Evolutionary conservation across 768 basidiomycete genomes (phyloP), one percentile per base, ranked within the genome.

Genomic region (Kwoniella shandongensis): DNA sequence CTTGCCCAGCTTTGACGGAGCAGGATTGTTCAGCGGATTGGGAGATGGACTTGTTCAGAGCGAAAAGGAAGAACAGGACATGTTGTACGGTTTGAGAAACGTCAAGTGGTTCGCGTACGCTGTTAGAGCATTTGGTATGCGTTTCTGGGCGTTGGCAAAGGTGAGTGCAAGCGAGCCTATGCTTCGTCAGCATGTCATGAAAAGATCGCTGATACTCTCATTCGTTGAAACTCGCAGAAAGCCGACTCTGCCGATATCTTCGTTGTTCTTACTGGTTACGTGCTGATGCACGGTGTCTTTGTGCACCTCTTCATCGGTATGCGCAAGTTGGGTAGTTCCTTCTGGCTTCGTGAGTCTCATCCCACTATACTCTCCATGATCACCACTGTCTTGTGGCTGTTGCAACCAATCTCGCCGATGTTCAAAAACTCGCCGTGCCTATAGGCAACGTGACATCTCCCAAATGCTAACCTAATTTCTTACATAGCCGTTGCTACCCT

Each of bases 241-340:
- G 92, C 96, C 11, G 90, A 96, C 76, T 92, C 91, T 0, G 84
- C 93, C 22, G 96, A 99, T 77, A 97, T 99, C 69, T 80, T 94
- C 51, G 85, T 98, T 62, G 91, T 99, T 67, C 83, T 97, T 18
- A 81, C 88, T 11, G 96, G 94, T 13, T 98, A 98, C 76, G 78
- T 93, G 51, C 82, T 98, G 42, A 98, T 99, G 96, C 92, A 97
- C 79, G 83, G 81, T 4, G 94, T 93, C 1, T 98, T 99, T 79
- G 85, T 92, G 74, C 86, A 91, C 49, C 83, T 98, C 49, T 88
- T 94, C 78, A 80, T 87, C 63, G 88, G 89, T 61, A 91, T 92
- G 61, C 84, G 94, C 22, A 84, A 86, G 18, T 83, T 99, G 29
- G 91, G 91, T 22, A 84, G 78, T 79, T 84, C 83, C 64, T 84